Conservation (phyloP, 1,284 basidiomycete genomes). For the Marasmius sp. region DNA sequence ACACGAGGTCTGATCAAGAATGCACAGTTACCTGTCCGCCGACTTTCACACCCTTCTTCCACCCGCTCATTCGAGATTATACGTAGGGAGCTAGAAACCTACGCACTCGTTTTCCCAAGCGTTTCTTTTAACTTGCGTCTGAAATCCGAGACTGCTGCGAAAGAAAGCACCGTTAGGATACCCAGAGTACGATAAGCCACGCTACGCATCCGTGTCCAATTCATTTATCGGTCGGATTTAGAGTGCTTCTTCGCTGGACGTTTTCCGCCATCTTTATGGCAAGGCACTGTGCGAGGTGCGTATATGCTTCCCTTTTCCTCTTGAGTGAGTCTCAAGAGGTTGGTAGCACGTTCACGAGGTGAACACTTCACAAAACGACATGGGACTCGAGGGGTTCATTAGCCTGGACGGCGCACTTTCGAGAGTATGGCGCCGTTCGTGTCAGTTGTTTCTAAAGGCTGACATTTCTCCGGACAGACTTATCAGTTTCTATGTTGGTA, state of each 20-base stretch:
- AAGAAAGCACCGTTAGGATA: constrained; percentile 52
- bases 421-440: constrained; percentile 46
- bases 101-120: constrained; percentile 69
- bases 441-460: constrained; percentile 13
- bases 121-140: constrained; percentile 74
- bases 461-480: constrained; percentile 42
- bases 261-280: constrained; percentile 71
- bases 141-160: constrained; percentile 34
- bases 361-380: constrained; percentile 43
- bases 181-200: constrained; percentile 53
- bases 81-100: constrained; percentile 68
- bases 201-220: constrained; percentile 10
- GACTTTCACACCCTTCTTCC: constrained; percentile 62
- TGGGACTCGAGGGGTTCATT: constrained; percentile 76
- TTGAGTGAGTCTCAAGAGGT: constrained; percentile 7
- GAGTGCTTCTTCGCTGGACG: constrained; percentile 60
- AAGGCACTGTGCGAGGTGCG: constrained; percentile 64
- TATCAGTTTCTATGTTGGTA: constrained; percentile 81
- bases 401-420: constrained; percentile 73
- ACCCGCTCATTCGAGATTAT: constrained; percentile 62
- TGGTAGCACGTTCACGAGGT: constrained; percentile 69
- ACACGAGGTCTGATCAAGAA: constrained; percentile 8
- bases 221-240: constrained; percentile 23
- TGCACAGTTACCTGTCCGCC: constrained; percentile 73
- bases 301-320: constrained; percentile 12